Conservation (phyloP, 805 yeast genomes). For the Deakozyma indianensis region DNA sequence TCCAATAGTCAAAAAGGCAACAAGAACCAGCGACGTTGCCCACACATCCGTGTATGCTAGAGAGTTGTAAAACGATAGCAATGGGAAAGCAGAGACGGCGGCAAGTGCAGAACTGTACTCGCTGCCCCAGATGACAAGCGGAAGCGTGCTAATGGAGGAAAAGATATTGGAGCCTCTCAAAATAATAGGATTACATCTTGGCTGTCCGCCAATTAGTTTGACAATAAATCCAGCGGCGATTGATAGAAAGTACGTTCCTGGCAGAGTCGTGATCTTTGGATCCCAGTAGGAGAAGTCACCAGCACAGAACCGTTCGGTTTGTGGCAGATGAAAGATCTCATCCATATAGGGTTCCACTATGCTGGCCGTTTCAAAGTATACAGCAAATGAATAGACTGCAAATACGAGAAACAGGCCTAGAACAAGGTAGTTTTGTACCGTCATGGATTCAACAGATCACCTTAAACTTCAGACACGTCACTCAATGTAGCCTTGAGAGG, state of each 20-base stretch:
- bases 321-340: constrained; percentile 77
- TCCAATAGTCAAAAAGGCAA: constrained; percentile 30
- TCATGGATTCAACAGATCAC: not conserved
- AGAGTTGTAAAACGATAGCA: constrained; percentile 56
- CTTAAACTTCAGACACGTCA: too few species aligned
- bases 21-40: constrained; percentile 60
- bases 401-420: not conserved
- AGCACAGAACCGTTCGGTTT: constrained; percentile 50
- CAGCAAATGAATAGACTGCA: not conserved
- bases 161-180: constrained; percentile 47
- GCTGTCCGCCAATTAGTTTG: constrained; percentile 14
- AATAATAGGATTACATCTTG: constrained; percentile 21
- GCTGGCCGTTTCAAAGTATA: not conserved
- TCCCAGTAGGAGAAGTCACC: constrained; percentile 65
- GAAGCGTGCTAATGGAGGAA: constrained; percentile 27
- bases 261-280: constrained; percentile 89
- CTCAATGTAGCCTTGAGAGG: too few species aligned
- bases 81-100: constrained; percentile 43
- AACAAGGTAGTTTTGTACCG: not conserved
- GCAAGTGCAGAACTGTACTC: constrained; percentile 9
- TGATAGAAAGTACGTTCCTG: constrained; percentile 56
- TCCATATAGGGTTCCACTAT: constrained; percentile 28
- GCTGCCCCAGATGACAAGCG: constrained; percentile 17
- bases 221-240: constrained; percentile 10
- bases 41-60: constrained; percentile 89